These are phyloP conservation scores for Ogataea methanolica DNA, from an alignment of 805 yeast genomes.

Conservation along the genomic window DNA sequence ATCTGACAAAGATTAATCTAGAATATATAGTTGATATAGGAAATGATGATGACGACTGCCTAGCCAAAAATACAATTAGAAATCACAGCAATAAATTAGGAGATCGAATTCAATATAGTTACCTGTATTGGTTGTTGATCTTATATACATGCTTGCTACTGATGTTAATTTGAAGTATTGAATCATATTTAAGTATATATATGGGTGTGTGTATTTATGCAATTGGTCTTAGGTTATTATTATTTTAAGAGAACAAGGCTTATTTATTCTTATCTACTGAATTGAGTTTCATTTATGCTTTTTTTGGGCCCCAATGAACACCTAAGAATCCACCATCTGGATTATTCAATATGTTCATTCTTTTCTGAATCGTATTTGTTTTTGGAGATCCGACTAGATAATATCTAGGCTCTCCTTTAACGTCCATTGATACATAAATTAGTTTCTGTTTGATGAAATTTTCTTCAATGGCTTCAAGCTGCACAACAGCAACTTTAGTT, in stretches of 20 bases:
- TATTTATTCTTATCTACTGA: conserved; percentile 4
- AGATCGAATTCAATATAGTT: conserved; percentile 6
- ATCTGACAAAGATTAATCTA: conserved; percentile 1
- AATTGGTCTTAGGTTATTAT: not conserved
- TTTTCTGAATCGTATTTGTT: conserved; percentile 38
- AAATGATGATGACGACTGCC: conserved; percentile 8
- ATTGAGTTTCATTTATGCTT: conserved; percentile 27
- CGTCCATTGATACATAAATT: conserved; percentile 69
- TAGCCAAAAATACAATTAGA: not conserved
- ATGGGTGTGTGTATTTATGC: conserved; percentile 9
- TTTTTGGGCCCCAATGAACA: conserved; percentile 81
- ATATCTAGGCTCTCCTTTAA: conserved; percentile 63
- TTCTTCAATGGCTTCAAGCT: conserved; percentile 74
- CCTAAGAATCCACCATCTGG: conserved; percentile 62
- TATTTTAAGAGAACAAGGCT: not conserved
- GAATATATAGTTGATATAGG: conserved; percentile 14
- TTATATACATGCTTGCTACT: not conserved
- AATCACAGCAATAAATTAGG: not conserved
- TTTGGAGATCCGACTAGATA: conserved; percentile 63
- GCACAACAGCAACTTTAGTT: conserved; percentile 60
- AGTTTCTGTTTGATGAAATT: conserved; percentile 64
- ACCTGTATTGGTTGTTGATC: conserved; percentile 2
- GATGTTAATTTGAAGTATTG: not conserved
- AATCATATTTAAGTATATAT: conserved; percentile 6
- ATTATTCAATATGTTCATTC: conserved; percentile 36